A percentile compares a stretch with the other conserved stretches of the same genome.
Conservation (phyloP, 2,329 filamentous ascomycete genomes). For the Alternaria tenuissima region DNA sequence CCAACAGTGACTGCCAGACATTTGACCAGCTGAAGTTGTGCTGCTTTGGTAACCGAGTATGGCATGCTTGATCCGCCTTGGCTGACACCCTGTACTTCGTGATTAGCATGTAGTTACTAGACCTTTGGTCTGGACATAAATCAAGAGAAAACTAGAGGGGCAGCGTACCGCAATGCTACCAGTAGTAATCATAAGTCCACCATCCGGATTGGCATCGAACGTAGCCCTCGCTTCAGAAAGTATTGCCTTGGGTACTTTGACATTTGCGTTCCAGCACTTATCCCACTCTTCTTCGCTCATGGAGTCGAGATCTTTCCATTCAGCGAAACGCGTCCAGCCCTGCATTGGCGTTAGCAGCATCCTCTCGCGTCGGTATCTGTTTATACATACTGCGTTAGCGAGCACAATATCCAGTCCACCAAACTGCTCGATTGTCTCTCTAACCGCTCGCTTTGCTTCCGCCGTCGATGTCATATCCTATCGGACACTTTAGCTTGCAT, state of each 20-base stretch:
- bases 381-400: slow-evolving; percentile 70
- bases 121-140: background rate
- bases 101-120: background rate
- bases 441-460: slow-evolving; percentile 68
- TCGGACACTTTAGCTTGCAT: background rate
- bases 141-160: background rate
- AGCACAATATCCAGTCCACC: slow-evolving; percentile 79
- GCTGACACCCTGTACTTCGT: slow-evolving; percentile 53
- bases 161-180: slow-evolving; percentile 65
- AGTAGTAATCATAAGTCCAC: slow-evolving; percentile 70
- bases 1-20: slow-evolving; percentile 70
- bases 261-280: slow-evolving; percentile 71
- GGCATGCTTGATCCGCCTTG: slow-evolving; percentile 68
- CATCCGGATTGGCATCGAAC: slow-evolving; percentile 68
- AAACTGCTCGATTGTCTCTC: slow-evolving; percentile 66
- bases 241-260: slow-evolving; percentile 59
- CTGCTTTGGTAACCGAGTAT: slow-evolving; percentile 81
- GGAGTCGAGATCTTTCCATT: slow-evolving; percentile 66
- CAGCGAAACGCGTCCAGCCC: slow-evolving; percentile 69
- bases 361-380: background rate
- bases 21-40: slow-evolving; percentile 72
- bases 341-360: slow-evolving; percentile 27
- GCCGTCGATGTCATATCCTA: slow-evolving; percentile 68
- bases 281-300: slow-evolving; percentile 70
- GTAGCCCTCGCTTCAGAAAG: slow-evolving; percentile 66